These are phyloP conservation scores for Zygosaccharomyces siamensis DNA, from an alignment of 805 yeast genomes.

Conservation along the genomic window DNA sequence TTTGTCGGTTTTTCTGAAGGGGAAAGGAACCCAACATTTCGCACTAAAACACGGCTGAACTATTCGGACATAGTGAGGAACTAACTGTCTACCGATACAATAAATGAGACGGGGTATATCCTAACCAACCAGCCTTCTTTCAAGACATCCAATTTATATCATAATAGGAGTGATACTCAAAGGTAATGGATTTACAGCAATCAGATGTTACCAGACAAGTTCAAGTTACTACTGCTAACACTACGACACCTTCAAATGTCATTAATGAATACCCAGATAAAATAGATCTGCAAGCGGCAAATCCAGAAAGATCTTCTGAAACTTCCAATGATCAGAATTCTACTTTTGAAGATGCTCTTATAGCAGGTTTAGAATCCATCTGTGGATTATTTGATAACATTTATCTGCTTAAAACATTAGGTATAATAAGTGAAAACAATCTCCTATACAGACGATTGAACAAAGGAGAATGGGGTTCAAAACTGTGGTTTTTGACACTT, in stretches of 20 bases:
- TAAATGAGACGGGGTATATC: background rate
- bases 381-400: slow-evolving; percentile 28
- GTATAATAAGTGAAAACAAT: slow-evolving; percentile 26
- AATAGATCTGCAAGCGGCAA: background rate
- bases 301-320: background rate
- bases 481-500: slow-evolving; percentile 29
- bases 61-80: background rate
- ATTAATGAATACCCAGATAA: background rate
- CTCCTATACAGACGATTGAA: slow-evolving; percentile 23
- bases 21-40: background rate
- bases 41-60: background rate
- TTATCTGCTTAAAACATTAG: slow-evolving; percentile 27
- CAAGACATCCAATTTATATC: background rate
- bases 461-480: slow-evolving; percentile 28
- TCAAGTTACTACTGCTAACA: background rate
- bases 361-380: slow-evolving; percentile 22
- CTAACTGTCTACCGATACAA: background rate
- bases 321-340: background rate
- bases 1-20: background rate
- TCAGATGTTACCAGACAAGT: background rate
- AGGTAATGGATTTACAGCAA: background rate
- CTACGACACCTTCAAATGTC: background rate
- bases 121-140: background rate
- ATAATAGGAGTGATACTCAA: background rate
- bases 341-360: slow-evolving; percentile 19